Conservation (phyloP, 2,329 filamentous ascomycete species). For the Aureobasidium sp. region DNA sequence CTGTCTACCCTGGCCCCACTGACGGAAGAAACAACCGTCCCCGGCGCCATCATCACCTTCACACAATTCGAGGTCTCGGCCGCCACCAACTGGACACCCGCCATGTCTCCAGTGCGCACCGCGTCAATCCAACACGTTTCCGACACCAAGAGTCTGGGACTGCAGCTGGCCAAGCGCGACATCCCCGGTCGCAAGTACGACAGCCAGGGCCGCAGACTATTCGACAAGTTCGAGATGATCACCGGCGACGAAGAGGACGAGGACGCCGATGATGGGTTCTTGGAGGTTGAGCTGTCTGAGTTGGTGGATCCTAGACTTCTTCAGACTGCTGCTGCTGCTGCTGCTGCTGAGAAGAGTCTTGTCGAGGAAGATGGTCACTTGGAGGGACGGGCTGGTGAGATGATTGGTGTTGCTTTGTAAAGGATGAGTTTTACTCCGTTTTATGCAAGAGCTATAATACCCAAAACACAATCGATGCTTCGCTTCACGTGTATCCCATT, state of each 20-base stretch:
- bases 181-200: constrained; percentile 53
- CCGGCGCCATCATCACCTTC: constrained; percentile 61
- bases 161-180: constrained; percentile 63
- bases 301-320: constrained; percentile 58
- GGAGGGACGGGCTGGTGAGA: neutral
- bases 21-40: constrained; percentile 37
- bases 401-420: neutral
- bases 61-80: constrained; percentile 54
- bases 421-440: neutral
- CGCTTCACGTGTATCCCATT: too few species aligned
- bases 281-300: constrained; percentile 51
- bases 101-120: constrained; percentile 52
- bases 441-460: neutral
- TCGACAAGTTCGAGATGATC: constrained; percentile 67
- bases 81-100: constrained; percentile 57
- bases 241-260: constrained; percentile 43
- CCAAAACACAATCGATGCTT: too few species aligned
- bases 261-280: constrained; percentile 46
- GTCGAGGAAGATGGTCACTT: neutral
- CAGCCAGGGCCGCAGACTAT: constrained; percentile 62
- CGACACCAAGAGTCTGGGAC: constrained; percentile 39
- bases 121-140: constrained; percentile 52
- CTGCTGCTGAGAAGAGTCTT: neutral
- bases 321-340: neutral
- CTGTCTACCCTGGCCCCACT: constrained; percentile 45